phyloP scores from a whole-genome alignment of 495 filamentous ascomycete species.

The Penicillium simplicissimum region DNA sequence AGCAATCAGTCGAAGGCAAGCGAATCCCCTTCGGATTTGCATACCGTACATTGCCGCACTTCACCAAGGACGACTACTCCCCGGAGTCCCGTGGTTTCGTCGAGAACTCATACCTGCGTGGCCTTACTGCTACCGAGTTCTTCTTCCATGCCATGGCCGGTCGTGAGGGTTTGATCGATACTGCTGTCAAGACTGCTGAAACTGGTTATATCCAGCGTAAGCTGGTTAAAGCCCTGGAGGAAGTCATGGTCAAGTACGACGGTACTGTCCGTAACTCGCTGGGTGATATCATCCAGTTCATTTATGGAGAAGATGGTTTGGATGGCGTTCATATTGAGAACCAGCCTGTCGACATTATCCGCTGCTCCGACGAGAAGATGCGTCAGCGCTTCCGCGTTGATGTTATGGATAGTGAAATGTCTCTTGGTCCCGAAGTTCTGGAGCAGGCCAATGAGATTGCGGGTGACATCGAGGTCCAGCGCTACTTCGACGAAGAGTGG shows the following conservation, averaged over 20 bases:
- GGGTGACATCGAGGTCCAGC: conserved; percentile 82
- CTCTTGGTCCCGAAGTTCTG: conserved; percentile 64
- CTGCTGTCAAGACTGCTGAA: conserved; percentile 98
- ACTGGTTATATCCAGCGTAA: conserved; percentile 99
- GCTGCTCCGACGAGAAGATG: conserved; percentile 70
- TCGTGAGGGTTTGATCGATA: conserved; percentile 99
- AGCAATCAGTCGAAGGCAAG: conserved; percentile 97
- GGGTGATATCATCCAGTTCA: conserved; percentile 94
- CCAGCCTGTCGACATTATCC: conserved; percentile 83
- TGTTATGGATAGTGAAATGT: conserved; percentile 81
- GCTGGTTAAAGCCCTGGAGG: conserved; percentile 96
- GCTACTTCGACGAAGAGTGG: conserved; percentile 84
- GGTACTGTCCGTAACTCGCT: conserved; percentile 96
- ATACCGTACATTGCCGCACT: conserved; percentile 94
- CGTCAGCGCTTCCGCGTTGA: conserved; percentile 83
- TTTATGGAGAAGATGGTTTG: conserved; percentile 96
- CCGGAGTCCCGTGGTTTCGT: conserved; percentile 97
- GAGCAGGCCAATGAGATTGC: conserved; percentile 86
- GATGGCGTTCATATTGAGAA: conserved; percentile 90
- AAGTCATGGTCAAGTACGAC: conserved; percentile 97
- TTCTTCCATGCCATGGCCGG: conserved; percentile 99
- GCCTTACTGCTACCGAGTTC: conserved; percentile 92
- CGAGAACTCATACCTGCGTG: conserved; percentile 97
- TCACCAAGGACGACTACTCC: conserved; percentile 98
- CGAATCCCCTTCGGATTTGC: conserved; percentile 99